Percentiles rank a stretch among this genome's conserved stretches.
These are phyloP conservation scores for Tarenaya hassleriana DNA, from an alignment of 345 rosid genomes.

Conservation along the genomic window DNA sequence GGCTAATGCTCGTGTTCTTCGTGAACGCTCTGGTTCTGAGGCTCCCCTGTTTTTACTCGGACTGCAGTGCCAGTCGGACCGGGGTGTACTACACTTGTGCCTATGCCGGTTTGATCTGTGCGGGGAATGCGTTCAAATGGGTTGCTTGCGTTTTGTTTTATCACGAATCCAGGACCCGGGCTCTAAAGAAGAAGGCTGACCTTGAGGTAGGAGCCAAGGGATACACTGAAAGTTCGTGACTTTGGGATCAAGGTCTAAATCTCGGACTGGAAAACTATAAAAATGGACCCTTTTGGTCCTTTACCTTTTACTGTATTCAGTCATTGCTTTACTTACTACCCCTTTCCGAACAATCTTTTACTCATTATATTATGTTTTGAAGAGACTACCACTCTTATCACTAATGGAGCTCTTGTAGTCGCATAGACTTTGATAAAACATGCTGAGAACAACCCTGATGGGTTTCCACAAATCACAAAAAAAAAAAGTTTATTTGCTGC, in stretches of 20 bases:
- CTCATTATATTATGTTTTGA: slow-evolving; percentile 13
- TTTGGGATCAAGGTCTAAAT: not conserved
- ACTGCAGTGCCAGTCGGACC: slow-evolving; percentile 18
- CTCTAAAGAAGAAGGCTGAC: slow-evolving; percentile 29
- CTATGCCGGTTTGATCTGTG: slow-evolving; percentile 19
- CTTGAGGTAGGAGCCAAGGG: slow-evolving; percentile 28
- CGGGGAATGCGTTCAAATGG: slow-evolving; percentile 41
- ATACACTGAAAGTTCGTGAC: not conserved
- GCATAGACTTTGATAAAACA: slow-evolving; percentile 8
- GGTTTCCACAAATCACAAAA: slow-evolving; percentile 12
- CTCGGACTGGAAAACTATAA: not conserved
- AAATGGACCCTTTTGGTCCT: too few species aligned
- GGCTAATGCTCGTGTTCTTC: slow-evolving; percentile 31
- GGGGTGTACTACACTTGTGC: slow-evolving; percentile 21
- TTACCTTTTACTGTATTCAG: too few species aligned
- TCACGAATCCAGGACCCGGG: slow-evolving; percentile 28
- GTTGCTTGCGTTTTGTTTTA: slow-evolving; percentile 36
- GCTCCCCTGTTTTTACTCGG: slow-evolving; percentile 27
- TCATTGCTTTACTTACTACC: too few species aligned
- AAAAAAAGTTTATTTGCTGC: slow-evolving; percentile 19
- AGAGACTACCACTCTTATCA: slow-evolving; percentile 9
- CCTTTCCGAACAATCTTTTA: not conserved
- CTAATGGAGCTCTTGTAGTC: slow-evolving; percentile 12
- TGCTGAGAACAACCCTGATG: slow-evolving; percentile 14
- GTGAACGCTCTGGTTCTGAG: slow-evolving; percentile 22